Conservation (phyloP, 768 basidiomycete genomes). For the Suillus brevipes region DNA sequence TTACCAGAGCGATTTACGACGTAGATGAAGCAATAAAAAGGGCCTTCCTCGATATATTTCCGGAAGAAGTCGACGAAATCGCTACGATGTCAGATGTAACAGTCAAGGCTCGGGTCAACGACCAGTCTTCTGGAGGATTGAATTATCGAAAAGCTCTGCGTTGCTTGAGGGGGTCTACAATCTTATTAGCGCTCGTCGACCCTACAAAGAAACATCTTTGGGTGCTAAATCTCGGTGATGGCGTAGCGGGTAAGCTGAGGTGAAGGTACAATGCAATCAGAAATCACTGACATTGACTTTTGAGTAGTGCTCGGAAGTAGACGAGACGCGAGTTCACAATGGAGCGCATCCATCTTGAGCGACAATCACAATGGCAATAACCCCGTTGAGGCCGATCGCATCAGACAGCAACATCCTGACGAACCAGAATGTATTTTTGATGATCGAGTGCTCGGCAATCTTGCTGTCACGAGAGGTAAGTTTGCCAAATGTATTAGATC, state of each 20-base stretch:
- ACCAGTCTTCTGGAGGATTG: slow-evolving; percentile 25
- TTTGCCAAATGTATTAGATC: slow-evolving; percentile 15
- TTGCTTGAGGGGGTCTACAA: slow-evolving; percentile 54
- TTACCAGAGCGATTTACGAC: slow-evolving; percentile 36
- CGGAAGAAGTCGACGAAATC: slow-evolving; percentile 30
- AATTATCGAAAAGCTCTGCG: slow-evolving; percentile 39
- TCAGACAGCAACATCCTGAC: slow-evolving; percentile 51
- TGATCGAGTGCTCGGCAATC: slow-evolving; percentile 51
- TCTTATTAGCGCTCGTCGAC: slow-evolving; percentile 47
- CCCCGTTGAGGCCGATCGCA: slow-evolving; percentile 38
- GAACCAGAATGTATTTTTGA: slow-evolving; percentile 40
- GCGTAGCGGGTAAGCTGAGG: slow-evolving; percentile 44
- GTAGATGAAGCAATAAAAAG: slow-evolving; percentile 40
- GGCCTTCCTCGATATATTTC: slow-evolving; percentile 43
- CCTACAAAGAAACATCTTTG: slow-evolving; percentile 44
- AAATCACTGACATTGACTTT: slow-evolving; percentile 15
- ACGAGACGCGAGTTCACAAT: slow-evolving; percentile 36
- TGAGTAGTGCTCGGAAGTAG: slow-evolving; percentile 41
- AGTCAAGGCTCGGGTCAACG: slow-evolving; percentile 41
- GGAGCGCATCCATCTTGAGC: slow-evolving; percentile 32
- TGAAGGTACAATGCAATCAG: not conserved
- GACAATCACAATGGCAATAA: slow-evolving; percentile 51
- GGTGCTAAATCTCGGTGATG: slow-evolving; percentile 59
- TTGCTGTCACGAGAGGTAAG: slow-evolving; percentile 36
- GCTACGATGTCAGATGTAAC: slow-evolving; percentile 38